A percentile compares a stretch with the other conserved stretches of the same genome.
phyloP scores from a whole-genome alignment of 257 asterid genomes.

The Salvia rosmarinus region DNA sequence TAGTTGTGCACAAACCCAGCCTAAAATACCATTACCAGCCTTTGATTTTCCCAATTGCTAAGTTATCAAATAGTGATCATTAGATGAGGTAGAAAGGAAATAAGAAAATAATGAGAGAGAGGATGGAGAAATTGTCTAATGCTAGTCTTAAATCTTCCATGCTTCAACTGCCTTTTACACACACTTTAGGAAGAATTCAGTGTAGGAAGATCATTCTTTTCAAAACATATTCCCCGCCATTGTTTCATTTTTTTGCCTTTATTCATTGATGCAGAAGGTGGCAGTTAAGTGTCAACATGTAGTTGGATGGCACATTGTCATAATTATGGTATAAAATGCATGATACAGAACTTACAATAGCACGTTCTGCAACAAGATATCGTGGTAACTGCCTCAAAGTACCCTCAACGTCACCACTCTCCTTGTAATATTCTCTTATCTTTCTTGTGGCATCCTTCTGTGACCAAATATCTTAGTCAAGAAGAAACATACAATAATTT shows the following conservation, averaged over 20 bases:
- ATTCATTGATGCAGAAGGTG: constrained; percentile 17
- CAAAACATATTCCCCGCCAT: constrained; percentile 18
- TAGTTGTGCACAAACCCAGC: no score
- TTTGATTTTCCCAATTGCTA: not conserved
- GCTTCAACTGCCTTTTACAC: constrained; percentile 2
- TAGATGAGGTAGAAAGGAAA: not conserved
- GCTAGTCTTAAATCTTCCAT: not conserved
- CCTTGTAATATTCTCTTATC: constrained; percentile 77
- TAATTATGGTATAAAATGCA: constrained; percentile 15
- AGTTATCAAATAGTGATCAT: not conserved
- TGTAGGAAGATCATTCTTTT: constrained; percentile 1
- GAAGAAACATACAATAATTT: constrained; percentile 37
- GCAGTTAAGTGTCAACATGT: not conserved
- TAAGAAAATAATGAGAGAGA: not conserved
- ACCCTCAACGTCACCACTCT: constrained; percentile 81
- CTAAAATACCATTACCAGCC: no score
- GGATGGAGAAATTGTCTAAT: not conserved
- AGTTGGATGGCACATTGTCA: constrained; percentile 9
- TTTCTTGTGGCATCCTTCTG: constrained; percentile 69
- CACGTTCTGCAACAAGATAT: constrained; percentile 85
- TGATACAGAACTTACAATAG: constrained; percentile 63
- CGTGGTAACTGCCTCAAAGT: constrained; percentile 88
- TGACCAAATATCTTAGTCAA: constrained; percentile 56
- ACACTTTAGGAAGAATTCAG: not conserved
- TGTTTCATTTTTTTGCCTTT: not conserved